phyloP scores from a whole-genome alignment of 768 basidiomycete genomes.

The Termitomyces heimii region DNA sequence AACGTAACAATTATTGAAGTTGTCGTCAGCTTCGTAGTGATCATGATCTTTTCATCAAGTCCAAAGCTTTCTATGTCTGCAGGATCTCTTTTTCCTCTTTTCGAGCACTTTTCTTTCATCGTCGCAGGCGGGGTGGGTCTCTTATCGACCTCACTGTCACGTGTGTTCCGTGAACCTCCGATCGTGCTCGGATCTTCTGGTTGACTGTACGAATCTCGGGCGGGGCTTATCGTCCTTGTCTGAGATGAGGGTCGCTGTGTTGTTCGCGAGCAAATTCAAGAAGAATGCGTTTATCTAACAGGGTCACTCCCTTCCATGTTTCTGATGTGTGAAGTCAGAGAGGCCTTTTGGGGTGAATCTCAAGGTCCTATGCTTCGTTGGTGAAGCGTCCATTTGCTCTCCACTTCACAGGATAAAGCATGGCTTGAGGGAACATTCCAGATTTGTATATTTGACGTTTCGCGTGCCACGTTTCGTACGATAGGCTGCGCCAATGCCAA shows the following conservation, averaged over 20 bases:
- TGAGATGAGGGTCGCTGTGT: not conserved
- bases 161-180: not conserved
- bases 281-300: too few species aligned
- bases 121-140: not conserved
- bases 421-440: too few species aligned
- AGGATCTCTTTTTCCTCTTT: not conserved
- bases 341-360: not conserved
- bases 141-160: not conserved
- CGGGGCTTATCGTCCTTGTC: not conserved
- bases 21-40: not conserved
- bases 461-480: not conserved
- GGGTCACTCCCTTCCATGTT: not conserved
- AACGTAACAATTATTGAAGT: not conserved
- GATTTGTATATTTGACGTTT: not conserved
- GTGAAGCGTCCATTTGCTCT: not conserved
- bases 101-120: not conserved
- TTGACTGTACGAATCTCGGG: not conserved
- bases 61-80: too few species aligned
- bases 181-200: not conserved
- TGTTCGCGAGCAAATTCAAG: not conserved
- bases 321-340: not conserved
- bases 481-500: constrained; percentile 1
- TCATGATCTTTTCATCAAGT: not conserved
- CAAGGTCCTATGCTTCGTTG: not conserved
- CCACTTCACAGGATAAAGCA: not conserved